Base-by-base conservation (phyloP, 768 basidiomycete species). In the Termitomyces sp. region DNA sequence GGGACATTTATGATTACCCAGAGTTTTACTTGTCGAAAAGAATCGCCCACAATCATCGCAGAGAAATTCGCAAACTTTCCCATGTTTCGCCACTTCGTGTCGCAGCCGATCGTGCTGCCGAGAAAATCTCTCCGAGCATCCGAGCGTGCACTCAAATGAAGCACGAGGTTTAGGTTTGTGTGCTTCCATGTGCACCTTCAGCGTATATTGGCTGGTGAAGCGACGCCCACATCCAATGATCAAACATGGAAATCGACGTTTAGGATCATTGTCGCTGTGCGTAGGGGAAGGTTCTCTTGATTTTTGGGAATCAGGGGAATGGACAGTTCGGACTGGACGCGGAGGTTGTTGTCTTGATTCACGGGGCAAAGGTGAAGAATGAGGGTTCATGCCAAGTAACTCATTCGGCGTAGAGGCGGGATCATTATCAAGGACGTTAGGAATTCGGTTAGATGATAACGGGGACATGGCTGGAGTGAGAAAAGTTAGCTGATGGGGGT, bases 51-150 rank as follows among this genome's bases (percentile, higher is more conserved):
- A 83, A 2, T 76, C 75, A 10, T 75, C 70, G 60, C 81, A 83
- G 1, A 68, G 66, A 63, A 79, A 81, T 59, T 82, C 80, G 68
- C 81, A 83, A 43, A 81, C 60, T 61, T 80, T 81, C 14, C 78
- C 77, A 57, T 83, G 81, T 63, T 83, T 80, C 9, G 78, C 77
- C 5, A 83, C 80, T 64, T 83, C 81, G 57, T 83, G 81, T 52
- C 81, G 75, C 12, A 83, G 73, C 34, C 80, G 70, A 58, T 83
- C 81, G 59, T 83, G 81, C 56, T 81, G 80, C 49, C 81, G 69
- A 32, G 80, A 82, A 66, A 83, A 83, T 10, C 72, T 72, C 65
- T 82, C 80, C 6, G 72, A 68, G 63, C 81, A 83, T 14, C 81
- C 81, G n/a, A 77, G 70, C 6, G 79, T 79, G 63, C 81, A 82